Conservation (phyloP, 805 yeast genomes). For the Cyberlindnera meyerae region DNA sequence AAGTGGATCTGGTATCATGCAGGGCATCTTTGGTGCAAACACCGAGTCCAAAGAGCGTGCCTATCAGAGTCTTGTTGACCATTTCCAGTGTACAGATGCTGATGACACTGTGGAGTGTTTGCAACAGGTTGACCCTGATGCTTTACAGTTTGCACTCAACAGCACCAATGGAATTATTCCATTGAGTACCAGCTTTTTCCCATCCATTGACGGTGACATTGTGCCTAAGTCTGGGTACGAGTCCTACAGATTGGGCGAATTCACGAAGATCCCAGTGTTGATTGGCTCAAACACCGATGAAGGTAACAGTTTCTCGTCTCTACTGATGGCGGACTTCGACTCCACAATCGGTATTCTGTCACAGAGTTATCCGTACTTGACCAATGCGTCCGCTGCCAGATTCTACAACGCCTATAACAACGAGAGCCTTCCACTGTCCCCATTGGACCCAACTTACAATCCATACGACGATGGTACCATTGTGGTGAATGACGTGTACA, state of each 20-base stretch:
- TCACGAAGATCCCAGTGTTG: constrained; percentile 19
- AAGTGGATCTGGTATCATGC: constrained; percentile 10
- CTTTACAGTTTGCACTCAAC: constrained; percentile 9
- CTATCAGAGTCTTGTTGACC: constrained; percentile 7
- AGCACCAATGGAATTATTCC: constrained; percentile 12
- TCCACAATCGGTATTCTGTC: constrained; percentile 1
- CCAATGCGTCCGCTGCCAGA: constrained; percentile 9
- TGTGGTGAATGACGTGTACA: constrained; percentile 2
- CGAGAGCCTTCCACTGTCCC: constrained; percentile 4
- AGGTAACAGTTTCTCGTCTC: constrained; percentile 11
- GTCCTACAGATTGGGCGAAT: constrained; percentile 10
- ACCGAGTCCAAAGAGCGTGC: constrained; percentile 1
- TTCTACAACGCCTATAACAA: constrained; percentile 5
- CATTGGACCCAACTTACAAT: constrained; percentile 15
- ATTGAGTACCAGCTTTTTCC: neutral
- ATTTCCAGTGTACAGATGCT: constrained; percentile 13
- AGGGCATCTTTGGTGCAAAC: constrained; percentile 5
- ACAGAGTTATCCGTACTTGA: constrained; percentile 4
- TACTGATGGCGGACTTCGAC: constrained; percentile 3
- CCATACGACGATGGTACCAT: neutral
- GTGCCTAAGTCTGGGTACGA: constrained; percentile 13
- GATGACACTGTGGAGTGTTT: constrained; percentile 11
- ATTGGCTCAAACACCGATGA: constrained; percentile 24
- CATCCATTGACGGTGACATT: constrained; percentile 18
- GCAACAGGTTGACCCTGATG: constrained; percentile 10